phyloP scores from a whole-genome alignment of 805 yeast genomes.

The Candida nanaspora region DNA sequence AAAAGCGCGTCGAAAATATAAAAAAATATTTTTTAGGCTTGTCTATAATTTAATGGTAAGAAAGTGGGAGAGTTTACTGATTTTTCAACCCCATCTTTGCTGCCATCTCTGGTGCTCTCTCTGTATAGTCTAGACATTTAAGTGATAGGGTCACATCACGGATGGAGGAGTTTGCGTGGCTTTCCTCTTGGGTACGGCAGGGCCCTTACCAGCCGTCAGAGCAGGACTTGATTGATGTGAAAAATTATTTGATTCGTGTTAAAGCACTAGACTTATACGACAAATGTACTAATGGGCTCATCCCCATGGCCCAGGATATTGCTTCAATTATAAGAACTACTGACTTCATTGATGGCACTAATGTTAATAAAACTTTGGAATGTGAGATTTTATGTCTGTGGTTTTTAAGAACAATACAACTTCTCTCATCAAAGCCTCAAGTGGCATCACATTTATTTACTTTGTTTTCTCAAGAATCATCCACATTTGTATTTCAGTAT shows the following conservation, averaged over 20 bases:
- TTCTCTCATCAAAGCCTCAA: constrained; percentile 4
- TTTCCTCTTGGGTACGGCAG: no score
- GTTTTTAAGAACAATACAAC: constrained; percentile 49
- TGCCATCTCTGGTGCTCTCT: no score
- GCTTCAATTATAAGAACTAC: constrained; percentile 18
- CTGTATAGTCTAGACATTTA: no score
- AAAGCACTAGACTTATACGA: constrained; percentile 1
- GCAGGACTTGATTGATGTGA: constrained; percentile 7
- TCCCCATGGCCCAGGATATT: background rate
- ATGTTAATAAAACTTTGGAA: constrained; percentile 32
- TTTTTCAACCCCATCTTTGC: no score
- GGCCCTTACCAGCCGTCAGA: background rate
- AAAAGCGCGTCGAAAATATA: no score
- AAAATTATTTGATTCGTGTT: constrained; percentile 11
- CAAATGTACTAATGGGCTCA: background rate
- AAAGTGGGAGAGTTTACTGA: no score
- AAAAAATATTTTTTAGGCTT: no score
- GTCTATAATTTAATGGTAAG: no score
- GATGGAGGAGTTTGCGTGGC: no score
- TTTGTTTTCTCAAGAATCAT: constrained; percentile 11
- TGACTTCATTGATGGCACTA: constrained; percentile 26
- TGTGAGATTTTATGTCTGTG: constrained; percentile 63
- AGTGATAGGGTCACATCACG: no score
- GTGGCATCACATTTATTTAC: background rate
- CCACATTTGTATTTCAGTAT: constrained; percentile 37